These are phyloP conservation scores for Cladosporium colombiae DNA, from an alignment of 2,329 filamentous ascomycete genomes.

Conservation along the genomic window DNA sequence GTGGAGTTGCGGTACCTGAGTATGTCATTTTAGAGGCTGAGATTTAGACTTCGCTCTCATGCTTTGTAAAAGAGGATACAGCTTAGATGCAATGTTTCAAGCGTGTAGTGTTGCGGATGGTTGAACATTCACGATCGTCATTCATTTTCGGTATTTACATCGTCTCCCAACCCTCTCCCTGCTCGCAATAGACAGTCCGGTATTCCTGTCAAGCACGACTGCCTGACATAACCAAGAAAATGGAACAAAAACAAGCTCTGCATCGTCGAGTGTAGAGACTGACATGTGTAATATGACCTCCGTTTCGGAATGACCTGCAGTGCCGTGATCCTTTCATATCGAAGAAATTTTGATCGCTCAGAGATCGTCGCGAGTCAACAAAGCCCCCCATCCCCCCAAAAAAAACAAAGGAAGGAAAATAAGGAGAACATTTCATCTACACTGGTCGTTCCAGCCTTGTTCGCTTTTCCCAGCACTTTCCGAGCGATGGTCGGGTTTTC, in stretches of 20 bases:
- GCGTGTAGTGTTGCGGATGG: neutral
- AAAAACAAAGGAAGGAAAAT: neutral
- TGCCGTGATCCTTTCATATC: neutral
- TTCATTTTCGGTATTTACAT: slow-evolving; percentile 15
- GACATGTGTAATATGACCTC: neutral
- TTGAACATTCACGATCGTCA: slow-evolving; percentile 11
- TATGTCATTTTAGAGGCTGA: neutral
- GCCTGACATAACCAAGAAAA: neutral
- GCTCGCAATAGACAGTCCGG: neutral
- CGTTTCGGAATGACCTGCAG: neutral
- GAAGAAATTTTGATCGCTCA: neutral
- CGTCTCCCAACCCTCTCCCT: slow-evolving; percentile 6
- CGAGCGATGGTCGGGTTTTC: neutral
- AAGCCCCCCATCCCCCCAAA: too few species aligned
- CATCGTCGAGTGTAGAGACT: neutral
- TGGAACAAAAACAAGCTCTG: neutral
- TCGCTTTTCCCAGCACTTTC: slow-evolving; percentile 1
- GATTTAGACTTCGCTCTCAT: neutral
- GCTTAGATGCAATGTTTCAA: neutral
- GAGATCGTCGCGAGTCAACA: neutral
- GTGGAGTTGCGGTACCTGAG: neutral
- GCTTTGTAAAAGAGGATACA: neutral
- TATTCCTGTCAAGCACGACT: too few species aligned
- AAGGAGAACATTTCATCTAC: neutral
- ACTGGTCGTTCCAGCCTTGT: slow-evolving; percentile 2